A percentile compares a stretch with the other conserved stretches of the same genome.
phyloP scores from a whole-genome alignment of 768 basidiomycete species.

The Agaricus subrufescens region DNA sequence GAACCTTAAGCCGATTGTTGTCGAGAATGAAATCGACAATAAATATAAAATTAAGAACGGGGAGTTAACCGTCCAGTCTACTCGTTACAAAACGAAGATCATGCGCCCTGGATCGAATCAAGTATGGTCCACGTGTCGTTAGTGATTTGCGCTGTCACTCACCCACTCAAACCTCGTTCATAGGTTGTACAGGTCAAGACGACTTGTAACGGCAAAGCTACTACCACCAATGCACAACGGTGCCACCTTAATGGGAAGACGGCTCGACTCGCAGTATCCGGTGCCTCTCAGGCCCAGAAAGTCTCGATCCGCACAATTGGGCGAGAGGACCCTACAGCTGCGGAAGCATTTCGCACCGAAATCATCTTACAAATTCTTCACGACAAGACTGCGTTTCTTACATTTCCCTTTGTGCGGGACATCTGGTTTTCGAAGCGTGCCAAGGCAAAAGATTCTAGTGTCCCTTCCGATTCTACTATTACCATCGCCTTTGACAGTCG shows the following conservation, averaged over 20 bases:
- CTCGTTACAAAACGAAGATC: conserved; percentile 42
- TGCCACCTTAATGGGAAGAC: conserved; percentile 32
- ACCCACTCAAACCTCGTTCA: background rate
- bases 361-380: conserved; percentile 27
- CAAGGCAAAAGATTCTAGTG: background rate
- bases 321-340: conserved; percentile 39
- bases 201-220: conserved; percentile 1
- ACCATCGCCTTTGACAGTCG: conserved; percentile 11
- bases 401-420: conserved; percentile 27
- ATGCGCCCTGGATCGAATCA: conserved; percentile 20
- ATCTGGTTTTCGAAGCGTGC: conserved; percentile 26
- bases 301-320: conserved; percentile 41
- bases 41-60: conserved; percentile 23
- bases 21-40: conserved; percentile 43
- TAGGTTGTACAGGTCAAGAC: background rate
- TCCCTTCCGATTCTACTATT: background rate
- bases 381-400: conserved; percentile 19
- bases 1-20: conserved; percentile 35
- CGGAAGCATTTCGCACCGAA: conserved; percentile 30
- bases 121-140: conserved; percentile 15
- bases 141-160: background rate
- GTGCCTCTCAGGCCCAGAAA: conserved; percentile 22
- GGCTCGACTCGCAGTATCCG: conserved; percentile 25
- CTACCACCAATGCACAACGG: background rate
- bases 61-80: conserved; percentile 28